Evolutionary conservation across 331 rosid species (phyloP), one percentile per base, ranked within the genome.

Genomic region (Erythrophleum ivorense): DNA sequence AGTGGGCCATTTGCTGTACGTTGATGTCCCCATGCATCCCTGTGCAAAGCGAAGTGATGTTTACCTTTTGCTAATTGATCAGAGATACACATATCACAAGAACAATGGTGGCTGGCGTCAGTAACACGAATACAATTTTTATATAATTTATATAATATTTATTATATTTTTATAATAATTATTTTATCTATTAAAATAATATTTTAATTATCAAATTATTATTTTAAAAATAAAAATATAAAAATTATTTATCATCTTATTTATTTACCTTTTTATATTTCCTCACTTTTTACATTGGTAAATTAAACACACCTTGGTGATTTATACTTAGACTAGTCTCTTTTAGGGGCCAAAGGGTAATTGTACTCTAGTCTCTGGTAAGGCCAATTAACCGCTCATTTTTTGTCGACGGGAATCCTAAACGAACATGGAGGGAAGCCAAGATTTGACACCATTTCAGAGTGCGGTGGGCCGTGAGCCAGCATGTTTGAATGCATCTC

Each of bases 401-500:
- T 10, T 64, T 76, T 73, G 57, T 53, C 73, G 59, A 71, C 18
- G 64, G 34, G 71, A 78, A 48, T 80, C 83, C 70, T 71, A 80
- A 80, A 83, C 73, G 59, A 19, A 77, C 78, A 80, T n/a, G 77
- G 80, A 82, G 82, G 54, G 78, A 79, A 64, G 58, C 67, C 19
- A 71, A 60, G 89, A 86, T 86, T 77, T 43, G 87, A 86, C 87
- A 86, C 57, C 89, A 3, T 12, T 63, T 76, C 6, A 14, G 63
- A 74, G 34, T 66, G 79, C 81, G 80, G 88, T 40, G 90, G 86
- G 85, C 73, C 49, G 41, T 15, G 49, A 48, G 40, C 43, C 52
- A 16, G 73, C 64, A 52, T 62, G 5, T 73, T 31, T 38, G 11
- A 71, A 12, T 73, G 78, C 64, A 57, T 58, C 78, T 67, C 54